Evolutionary conservation across 148 eudicot species (phyloP).

Genomic region (Diospyros lotus): DNA sequence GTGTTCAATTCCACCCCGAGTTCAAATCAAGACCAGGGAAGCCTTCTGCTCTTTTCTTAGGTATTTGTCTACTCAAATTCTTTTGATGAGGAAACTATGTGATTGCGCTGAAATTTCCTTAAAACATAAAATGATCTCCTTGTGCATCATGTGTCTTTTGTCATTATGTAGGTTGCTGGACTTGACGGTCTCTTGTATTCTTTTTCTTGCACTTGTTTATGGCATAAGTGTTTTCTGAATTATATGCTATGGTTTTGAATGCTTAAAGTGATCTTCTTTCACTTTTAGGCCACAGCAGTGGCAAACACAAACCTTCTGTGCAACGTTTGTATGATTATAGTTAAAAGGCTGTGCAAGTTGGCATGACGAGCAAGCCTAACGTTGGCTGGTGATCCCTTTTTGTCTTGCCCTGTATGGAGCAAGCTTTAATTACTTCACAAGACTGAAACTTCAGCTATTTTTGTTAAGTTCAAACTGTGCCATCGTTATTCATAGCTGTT

Average conservation of each 20-base stretch:
- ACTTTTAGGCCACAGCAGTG: background rate
- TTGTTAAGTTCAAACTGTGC: too few species aligned
- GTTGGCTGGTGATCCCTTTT: background rate
- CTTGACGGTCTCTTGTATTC: background rate
- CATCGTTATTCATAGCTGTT: too few species aligned
- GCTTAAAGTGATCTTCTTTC: background rate
- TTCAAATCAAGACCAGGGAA: slow-evolving; percentile 90
- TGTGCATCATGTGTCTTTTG: background rate
- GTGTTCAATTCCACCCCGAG: slow-evolving; percentile 97
- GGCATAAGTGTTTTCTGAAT: background rate
- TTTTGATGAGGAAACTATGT: background rate
- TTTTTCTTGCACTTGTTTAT: background rate
- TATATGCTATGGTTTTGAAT: background rate
- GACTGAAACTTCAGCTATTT: too few species aligned
- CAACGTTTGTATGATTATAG: too few species aligned
- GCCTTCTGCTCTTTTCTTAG: slow-evolving; percentile 87
- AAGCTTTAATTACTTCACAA: too few species aligned
- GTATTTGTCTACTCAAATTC: slow-evolving; percentile 27
- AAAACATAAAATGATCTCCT: background rate
- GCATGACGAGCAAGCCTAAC: background rate
- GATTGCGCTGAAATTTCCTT: background rate
- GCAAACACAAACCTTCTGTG: background rate
- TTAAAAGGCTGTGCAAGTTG: background rate
- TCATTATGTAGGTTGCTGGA: background rate
- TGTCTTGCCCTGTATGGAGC: too few species aligned